Evolutionary conservation across 192 early-diverging fungal species (phyloP), one percentile per base, ranked within the genome.

Genomic region (Backusella mclennaniae): DNA sequence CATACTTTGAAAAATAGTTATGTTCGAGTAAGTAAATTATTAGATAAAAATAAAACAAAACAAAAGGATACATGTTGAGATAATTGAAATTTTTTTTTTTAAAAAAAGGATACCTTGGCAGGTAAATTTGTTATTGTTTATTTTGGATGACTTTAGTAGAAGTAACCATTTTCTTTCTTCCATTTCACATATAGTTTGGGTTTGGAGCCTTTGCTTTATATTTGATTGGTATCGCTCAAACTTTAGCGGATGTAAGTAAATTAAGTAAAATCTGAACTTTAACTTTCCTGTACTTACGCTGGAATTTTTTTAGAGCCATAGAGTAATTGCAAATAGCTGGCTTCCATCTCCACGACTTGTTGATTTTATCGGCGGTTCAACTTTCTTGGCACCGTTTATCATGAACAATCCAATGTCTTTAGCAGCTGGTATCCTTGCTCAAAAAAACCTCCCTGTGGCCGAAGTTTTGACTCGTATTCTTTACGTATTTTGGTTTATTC

Each of bases 401-500:
- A 56, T 67, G 42, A 80, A 80, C 31, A 80, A 80, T 4, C 68
- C 66, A 9, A 73, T 75, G 38, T 69, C 79, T 33, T 63, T 80
- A 33, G 66, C 66, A 23, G 66, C 79, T 5, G 79, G 79, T 23
- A 39, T 76, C 31, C 44, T 73, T 33, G 79, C 74, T 7, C 12
- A 41, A 4, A 23, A 29, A 26, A 76, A 76, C 11, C 38, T 44
- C n/a, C 69, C 67, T 2, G 1, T 49, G 21, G 75, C 79, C 2
- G 79, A 76, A 35, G 41, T 73, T 11, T 44, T 80, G 3, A 76
- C 72, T 31, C 69, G 67, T 12, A 12, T 76, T 4, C 49, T 80
- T 33, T 80, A 80, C 29, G 52, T 73, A n/a, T 68, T 80, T 35
- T 80, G 79, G 79, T 80, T 80, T 29, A 23, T 80, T 33, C 75